Evolutionary conservation across 2,329 filamentous ascomycete genomes (phyloP).

Genomic region (Diatrype stigma): DNA sequence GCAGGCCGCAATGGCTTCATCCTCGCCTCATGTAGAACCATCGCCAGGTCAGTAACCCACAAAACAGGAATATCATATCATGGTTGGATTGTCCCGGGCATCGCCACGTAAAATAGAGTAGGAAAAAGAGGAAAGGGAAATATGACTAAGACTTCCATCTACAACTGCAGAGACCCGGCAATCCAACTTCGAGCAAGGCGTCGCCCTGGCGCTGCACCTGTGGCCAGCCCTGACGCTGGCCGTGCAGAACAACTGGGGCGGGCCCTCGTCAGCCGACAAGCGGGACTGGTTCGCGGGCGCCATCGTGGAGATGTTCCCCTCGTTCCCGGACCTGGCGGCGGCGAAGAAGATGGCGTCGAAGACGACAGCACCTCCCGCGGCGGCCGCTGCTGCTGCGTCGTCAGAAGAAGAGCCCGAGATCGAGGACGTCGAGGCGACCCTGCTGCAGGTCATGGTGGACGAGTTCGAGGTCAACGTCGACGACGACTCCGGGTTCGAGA

Average conservation of each 20-base stretch:
- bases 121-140: too few relatives aligned
- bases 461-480: conserved; percentile 94
- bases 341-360: too few relatives aligned
- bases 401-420: conserved; percentile 59
- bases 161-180: conserved; percentile 46
- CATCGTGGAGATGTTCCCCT: conserved; percentile 73
- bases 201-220: conserved; percentile 78
- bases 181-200: conserved; percentile 75
- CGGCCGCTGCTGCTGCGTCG: conserved; percentile 4
- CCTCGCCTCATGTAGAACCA: conserved; percentile 15
- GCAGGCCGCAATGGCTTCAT: conserved; percentile 9
- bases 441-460: conserved; percentile 89
- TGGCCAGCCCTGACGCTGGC: conserved; percentile 88
- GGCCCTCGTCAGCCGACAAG: conserved; percentile 77
- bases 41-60: conserved; percentile 22
- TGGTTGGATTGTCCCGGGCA: too few relatives aligned
- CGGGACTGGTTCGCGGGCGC: conserved; percentile 94
- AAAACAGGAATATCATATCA: too few relatives aligned
- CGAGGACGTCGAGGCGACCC: conserved; percentile 76
- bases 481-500: conserved; percentile 74
- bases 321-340: conserved; percentile 49
- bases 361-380: too few relatives aligned
- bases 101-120: too few relatives aligned
- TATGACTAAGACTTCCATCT: too few relatives aligned
- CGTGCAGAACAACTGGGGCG: conserved; percentile 84